Base-by-base conservation (phyloP, 305 asterid species). In the Fraxinus nigra region DNA sequence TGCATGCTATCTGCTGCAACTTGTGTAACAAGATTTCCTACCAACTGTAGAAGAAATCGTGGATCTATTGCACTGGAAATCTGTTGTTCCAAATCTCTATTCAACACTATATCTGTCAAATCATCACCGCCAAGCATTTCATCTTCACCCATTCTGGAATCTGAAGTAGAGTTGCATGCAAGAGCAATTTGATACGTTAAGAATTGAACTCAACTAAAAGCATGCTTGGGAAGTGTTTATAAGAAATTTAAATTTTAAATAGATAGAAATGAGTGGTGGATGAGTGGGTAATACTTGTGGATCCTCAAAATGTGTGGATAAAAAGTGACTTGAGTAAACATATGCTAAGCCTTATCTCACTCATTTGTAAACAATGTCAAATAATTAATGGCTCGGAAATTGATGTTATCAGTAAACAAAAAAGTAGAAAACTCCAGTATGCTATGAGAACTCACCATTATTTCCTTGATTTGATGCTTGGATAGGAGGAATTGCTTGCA, bases 11-110 rank as follows among this genome's bases (percentile, higher is more conserved):
- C 80, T 22, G 75, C 34, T 79, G 69, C 69, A 74, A 51, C 28
- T 65, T 20, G 82, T 13, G 43, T 24, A 28, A 79, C 46, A 83
- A 65, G 85, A 43, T 78, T 79, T 82, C 88, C 65, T 88, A 97
- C 98, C 96, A 94, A 83, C 85, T 92, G 98, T 72, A 90, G 88
- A 88, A 93, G 97, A 91, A 97, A 94, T 9, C 86, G 92, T 38
- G 95, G 84, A 84, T 93, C 96, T 80, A 95, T 83, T 72, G 97
- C 92, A 63, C 84, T 90, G 80, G 81, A 87, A 87, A 97, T 94
- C 85, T 97, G 97, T 77, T 88, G 89, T 81, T 92, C 94, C 91
- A 97, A 86, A 78, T 92, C 97, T 84, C 77, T 80, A 84, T 91
- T 89, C 87, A 97, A 86, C 86, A 85, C 83, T 85, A 84, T 74